These are phyloP conservation scores for Scenedesmus sp. DNA, from an alignment of 163 green algal species.

Conservation along the genomic window DNA sequence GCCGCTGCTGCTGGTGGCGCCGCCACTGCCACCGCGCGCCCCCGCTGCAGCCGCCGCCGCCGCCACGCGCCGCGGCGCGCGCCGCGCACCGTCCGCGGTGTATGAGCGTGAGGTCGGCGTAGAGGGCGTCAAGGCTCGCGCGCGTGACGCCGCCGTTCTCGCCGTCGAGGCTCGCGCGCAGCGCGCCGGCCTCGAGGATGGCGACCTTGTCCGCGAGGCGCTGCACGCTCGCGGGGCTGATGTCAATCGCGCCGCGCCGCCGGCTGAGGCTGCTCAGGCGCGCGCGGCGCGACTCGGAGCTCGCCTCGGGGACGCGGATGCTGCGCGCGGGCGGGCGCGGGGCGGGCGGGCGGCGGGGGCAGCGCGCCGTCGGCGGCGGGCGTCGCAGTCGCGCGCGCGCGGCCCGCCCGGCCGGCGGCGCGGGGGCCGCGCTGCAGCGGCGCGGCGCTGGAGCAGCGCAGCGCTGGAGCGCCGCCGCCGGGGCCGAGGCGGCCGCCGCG, in stretches of 20 bases:
- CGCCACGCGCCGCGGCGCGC: not conserved
- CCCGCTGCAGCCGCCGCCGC: not conserved
- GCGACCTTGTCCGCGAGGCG: conserved; percentile 40
- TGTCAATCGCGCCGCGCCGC: conserved; percentile 27
- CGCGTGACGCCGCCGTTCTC: conserved; percentile 1
- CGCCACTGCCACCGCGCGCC: not conserved
- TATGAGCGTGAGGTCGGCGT: conserved; percentile 38
- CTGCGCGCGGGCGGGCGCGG: too few relatives aligned
- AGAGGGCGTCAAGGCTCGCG: conserved; percentile 17
- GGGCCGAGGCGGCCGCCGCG: not conserved
- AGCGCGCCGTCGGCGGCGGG: too few relatives aligned
- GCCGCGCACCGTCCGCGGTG: conserved; percentile 37
- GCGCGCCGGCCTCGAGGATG: not conserved
- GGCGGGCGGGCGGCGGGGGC: too few relatives aligned
- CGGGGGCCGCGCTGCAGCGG: too few relatives aligned
- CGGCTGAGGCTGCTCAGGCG: not conserved
- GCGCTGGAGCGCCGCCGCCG: too few relatives aligned
- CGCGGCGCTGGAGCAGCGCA: too few relatives aligned
- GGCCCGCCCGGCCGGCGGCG: too few relatives aligned
- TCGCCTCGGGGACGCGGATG: too few relatives aligned
- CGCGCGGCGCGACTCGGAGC: too few relatives aligned
- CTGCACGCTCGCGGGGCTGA: conserved; percentile 34
- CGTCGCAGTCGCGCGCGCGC: too few relatives aligned
- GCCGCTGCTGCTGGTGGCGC: not conserved
- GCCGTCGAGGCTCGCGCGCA: conserved; percentile 26